Percentiles rank a stretch among this genome's conserved stretches.
Conservation (phyloP, 306 rosid genomes). For the Castanopsis chinensis region DNA sequence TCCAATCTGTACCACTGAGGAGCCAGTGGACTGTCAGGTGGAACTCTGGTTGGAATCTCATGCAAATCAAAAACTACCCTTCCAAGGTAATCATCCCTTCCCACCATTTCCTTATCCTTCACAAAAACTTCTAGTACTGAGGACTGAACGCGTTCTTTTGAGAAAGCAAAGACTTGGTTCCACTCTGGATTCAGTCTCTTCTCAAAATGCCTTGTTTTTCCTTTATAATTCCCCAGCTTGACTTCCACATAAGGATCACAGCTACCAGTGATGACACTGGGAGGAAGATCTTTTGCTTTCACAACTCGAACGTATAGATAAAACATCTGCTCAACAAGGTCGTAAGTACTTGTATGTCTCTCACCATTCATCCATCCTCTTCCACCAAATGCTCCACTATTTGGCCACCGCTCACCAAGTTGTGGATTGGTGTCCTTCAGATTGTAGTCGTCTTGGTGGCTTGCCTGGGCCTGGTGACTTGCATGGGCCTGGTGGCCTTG, state of each 20-base stretch:
- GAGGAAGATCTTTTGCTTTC: constrained; percentile 81
- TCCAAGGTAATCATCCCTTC: constrained; percentile 88
- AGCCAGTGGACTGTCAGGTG: constrained; percentile 92
- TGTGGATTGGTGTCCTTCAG: constrained; percentile 78
- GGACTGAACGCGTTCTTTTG: constrained; percentile 83
- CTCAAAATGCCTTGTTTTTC: constrained; percentile 77
- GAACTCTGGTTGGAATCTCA: constrained; percentile 89
- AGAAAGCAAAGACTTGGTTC: constrained; percentile 94
- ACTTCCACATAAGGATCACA: constrained; percentile 95
- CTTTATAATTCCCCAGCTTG: constrained; percentile 83
- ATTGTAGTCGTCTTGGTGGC: constrained; percentile 47
- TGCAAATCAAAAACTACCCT: constrained; percentile 76
- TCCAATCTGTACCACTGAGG: constrained; percentile 94
- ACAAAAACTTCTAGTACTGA: constrained; percentile 77
- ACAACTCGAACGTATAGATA: constrained; percentile 76
- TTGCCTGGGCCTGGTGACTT: neutral
- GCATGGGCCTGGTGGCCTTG: constrained; percentile 18
- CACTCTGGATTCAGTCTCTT: constrained; percentile 82
- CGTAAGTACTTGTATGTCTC: constrained; percentile 70
- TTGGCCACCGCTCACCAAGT: constrained; percentile 85
- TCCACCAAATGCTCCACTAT: constrained; percentile 47
- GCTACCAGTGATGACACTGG: constrained; percentile 54
- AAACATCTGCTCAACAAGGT: constrained; percentile 86
- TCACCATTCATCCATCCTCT: constrained; percentile 77
- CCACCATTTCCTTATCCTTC: constrained; percentile 81